Conservation (phyloP, 2,329 filamentous ascomycete species). For the Penicillium frequentans region DNA sequence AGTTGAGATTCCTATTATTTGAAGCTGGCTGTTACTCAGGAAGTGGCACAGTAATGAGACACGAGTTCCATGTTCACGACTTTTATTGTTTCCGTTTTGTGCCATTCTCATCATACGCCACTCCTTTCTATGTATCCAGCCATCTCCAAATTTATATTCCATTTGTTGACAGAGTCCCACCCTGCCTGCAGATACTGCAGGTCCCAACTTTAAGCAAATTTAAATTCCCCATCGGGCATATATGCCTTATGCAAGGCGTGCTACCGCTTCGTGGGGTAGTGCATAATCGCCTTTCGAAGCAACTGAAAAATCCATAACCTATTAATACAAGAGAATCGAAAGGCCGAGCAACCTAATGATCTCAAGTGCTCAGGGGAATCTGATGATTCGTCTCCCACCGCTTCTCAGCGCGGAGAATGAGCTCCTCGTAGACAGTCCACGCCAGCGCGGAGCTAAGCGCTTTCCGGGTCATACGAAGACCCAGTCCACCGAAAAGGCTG, state of each 20-base stretch:
- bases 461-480: conserved; percentile 84
- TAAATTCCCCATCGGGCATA: background rate
- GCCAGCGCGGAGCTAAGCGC: conserved; percentile 91
- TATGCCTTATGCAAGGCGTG: conserved; percentile 9
- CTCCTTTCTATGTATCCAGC: conserved; percentile 8
- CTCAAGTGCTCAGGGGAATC: conserved; percentile 13
- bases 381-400: conserved; percentile 34
- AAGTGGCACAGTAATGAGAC: conserved; percentile 20
- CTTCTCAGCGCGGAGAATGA: conserved; percentile 71
- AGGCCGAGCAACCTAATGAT: background rate
- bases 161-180: background rate
- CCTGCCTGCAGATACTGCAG: background rate
- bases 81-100: conserved; percentile 3
- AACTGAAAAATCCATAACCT: background rate
- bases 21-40: conserved; percentile 9
- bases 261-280: background rate
- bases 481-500: conserved; percentile 82
- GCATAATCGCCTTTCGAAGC: background rate
- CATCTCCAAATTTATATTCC: conserved; percentile 5
- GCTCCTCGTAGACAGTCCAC: conserved; percentile 95
- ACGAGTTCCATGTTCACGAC: conserved; percentile 25
- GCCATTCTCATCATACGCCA: conserved; percentile 7
- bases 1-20: conserved; percentile 10
- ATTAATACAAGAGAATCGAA: background rate
- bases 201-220: background rate